These are phyloP conservation scores for Phialophora tarda DNA, from an alignment of 2,329 filamentous ascomycete species.

Conservation along the genomic window DNA sequence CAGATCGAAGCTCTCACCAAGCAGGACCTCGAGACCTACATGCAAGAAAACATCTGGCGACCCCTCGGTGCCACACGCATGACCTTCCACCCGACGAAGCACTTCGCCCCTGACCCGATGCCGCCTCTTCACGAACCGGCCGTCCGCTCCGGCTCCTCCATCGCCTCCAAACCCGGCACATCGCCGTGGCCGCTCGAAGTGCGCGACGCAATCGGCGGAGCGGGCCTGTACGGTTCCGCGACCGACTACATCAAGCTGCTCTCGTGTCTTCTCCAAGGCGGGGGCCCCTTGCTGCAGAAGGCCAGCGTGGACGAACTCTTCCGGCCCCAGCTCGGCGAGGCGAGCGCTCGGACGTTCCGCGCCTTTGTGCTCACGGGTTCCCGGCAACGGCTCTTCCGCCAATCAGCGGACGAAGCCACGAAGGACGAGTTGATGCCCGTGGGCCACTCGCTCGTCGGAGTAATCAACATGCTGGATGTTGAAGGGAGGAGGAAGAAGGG, in stretches of 20 bases:
- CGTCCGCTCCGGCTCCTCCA: slow-evolving; percentile 27
- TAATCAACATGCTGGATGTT: slow-evolving; percentile 22
- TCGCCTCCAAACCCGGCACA: slow-evolving; percentile 44
- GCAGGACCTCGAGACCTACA: slow-evolving; percentile 49
- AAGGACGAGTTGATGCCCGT: slow-evolving; percentile 6
- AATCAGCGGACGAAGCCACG: neutral
- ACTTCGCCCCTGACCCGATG: slow-evolving; percentile 13
- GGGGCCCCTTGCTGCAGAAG: slow-evolving; percentile 54
- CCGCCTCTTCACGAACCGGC: slow-evolving; percentile 41
- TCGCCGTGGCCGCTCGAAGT: slow-evolving; percentile 48
- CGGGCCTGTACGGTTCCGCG: slow-evolving; percentile 38
- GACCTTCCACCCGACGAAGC: slow-evolving; percentile 51
- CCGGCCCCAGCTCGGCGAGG: slow-evolving; percentile 43
- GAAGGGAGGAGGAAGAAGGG: slow-evolving; percentile 16
- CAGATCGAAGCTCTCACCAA: slow-evolving; percentile 52
- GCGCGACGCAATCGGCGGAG: slow-evolving; percentile 35
- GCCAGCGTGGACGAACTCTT: slow-evolving; percentile 65
- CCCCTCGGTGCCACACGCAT: slow-evolving; percentile 55
- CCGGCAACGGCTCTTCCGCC: slow-evolving; percentile 9
- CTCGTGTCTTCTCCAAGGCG: slow-evolving; percentile 31
- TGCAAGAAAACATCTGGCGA: slow-evolving; percentile 53
- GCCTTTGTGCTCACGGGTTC: neutral
- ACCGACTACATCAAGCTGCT: slow-evolving; percentile 38
- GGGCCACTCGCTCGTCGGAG: slow-evolving; percentile 22
- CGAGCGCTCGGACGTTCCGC: slow-evolving; percentile 8